Base-by-base conservation (phyloP, 1,284 basidiomycete genomes). In the Sutorius eximius region DNA sequence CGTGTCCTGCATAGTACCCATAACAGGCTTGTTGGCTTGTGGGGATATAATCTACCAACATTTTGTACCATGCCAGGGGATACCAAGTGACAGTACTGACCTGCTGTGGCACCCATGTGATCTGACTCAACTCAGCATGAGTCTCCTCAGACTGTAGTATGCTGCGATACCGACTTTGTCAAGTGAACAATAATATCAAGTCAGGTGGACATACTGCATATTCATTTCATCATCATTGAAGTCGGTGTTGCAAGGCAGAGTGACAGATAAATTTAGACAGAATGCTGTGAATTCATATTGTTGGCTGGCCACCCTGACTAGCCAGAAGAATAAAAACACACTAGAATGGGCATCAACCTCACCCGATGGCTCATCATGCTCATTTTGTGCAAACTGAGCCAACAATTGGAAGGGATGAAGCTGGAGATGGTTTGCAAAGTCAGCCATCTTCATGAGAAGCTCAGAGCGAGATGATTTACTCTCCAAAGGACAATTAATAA, bases 181-280 rank as follows among this genome's bases (percentile, higher is more conserved):
- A 56, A 58, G 37, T 33, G 46, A 37, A 43, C 12, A 40, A 32
- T 13, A 30, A 41, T 5, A 51, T 32, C 3, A 53, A 24, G 36
- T 22, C 16, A 11, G 50, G 38, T 15, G 34, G 18, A 85, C 90
- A 52, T 82, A 94, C 91, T 97, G 95, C 89, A 99, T 93, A 77
- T 99, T 99, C 97, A 99, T 99, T 75, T 99, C 96, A 72, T 99
- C 97, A 67, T 97, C 97, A 71, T 99, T 96, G 77, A 99, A 99
- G 77, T 98, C 95, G 71, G 95, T 95, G 66, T 98, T 98, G 76
- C 94, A 94, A 0, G 92, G 92, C 37, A 91, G 89, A 16, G 90
- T 93, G 51, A 98, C 95, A 58, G 95, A 97, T 60, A 98, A 86
- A 72, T 98, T 98, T 60, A 98, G 76, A 58, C 96, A 94, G 80